Conservation (phyloP, 768 basidiomycete species). For the Leucocoprinus birnbaumii region DNA sequence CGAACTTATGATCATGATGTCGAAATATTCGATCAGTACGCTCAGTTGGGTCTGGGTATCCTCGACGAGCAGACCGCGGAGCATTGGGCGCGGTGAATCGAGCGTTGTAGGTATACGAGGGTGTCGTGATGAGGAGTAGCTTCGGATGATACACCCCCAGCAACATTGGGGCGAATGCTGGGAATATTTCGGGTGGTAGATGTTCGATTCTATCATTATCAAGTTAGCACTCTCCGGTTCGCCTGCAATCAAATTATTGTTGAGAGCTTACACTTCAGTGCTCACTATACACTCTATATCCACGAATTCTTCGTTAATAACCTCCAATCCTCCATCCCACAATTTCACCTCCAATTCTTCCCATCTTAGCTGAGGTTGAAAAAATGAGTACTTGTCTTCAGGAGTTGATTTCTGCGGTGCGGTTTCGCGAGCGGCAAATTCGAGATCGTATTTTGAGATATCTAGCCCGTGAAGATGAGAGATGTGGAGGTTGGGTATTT, state of each 20-base stretch:
- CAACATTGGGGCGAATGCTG: slow-evolving; percentile 64
- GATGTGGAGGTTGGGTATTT: slow-evolving; percentile 57
- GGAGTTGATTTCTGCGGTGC: slow-evolving; percentile 30
- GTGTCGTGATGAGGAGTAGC: slow-evolving; percentile 77
- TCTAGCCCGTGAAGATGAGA: slow-evolving; percentile 68
- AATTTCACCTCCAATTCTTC: slow-evolving; percentile 62
- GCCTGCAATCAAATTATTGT: too few relatives aligned
- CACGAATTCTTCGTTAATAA: slow-evolving; percentile 62
- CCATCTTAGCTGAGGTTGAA: slow-evolving; percentile 50
- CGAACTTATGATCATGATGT: slow-evolving; percentile 85
- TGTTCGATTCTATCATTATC: slow-evolving; percentile 68
- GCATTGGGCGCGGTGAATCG: slow-evolving; percentile 61
- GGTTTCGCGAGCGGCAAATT: slow-evolving; percentile 46
- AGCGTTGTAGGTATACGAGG: slow-evolving; percentile 80
- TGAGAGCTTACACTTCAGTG: slow-evolving; percentile 70
- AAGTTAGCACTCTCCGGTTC: neutral
- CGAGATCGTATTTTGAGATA: slow-evolving; percentile 50
- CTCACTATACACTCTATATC: slow-evolving; percentile 70
- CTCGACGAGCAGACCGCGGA: slow-evolving; percentile 41
- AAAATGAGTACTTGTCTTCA: slow-evolving; percentile 7
- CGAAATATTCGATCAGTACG: slow-evolving; percentile 75
- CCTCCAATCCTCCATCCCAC: slow-evolving; percentile 75
- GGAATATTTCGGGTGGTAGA: slow-evolving; percentile 54
- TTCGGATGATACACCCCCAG: slow-evolving; percentile 78
- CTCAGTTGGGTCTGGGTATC: slow-evolving; percentile 71